phyloP scores from a whole-genome alignment of 495 filamentous ascomycete species.

The Lineolata rhizophorae region DNA sequence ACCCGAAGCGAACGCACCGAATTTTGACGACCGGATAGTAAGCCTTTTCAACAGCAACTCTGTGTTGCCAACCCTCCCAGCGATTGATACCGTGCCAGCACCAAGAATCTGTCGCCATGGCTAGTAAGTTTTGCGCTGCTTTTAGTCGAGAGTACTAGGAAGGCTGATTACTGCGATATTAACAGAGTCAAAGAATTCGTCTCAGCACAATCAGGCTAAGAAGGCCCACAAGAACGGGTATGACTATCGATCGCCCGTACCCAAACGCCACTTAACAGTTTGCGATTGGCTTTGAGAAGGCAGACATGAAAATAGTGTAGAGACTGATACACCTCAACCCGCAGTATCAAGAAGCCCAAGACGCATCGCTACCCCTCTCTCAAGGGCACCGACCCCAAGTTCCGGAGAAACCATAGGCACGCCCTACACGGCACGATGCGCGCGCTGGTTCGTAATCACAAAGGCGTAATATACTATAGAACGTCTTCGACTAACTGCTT shows the following conservation, averaged over 20 bases:
- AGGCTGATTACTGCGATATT: not conserved
- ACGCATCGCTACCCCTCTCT: conserved; percentile 96
- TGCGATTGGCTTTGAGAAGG: no score
- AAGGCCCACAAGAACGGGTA: conserved; percentile 98
- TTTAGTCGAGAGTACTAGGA: no score
- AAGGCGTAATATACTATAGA: not conserved
- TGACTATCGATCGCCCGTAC: conserved; percentile 13
- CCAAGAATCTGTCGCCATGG: conserved; percentile 3
- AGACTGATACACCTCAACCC: conserved; percentile 17
- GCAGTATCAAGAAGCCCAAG: conserved; percentile 99
- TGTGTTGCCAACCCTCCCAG: no score
- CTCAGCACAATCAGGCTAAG: conserved; percentile 88
- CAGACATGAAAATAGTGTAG: no score
- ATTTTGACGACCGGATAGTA: no score
- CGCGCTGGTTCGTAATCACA: conserved; percentile 57
- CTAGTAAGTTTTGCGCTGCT: conserved; percentile 9
- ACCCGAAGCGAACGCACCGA: no score
- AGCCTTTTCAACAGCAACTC: no score
- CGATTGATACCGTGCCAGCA: no score
- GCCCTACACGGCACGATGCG: conserved; percentile 95
- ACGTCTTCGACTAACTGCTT: conserved; percentile 7
- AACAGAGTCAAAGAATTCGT: conserved; percentile 95
- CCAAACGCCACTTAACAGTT: conserved; percentile 1
- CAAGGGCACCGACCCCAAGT: conserved; percentile 98
- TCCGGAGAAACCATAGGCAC: conserved; percentile 97